Evolutionary conservation across 768 basidiomycete species (phyloP), one percentile per base, ranked within the genome.

Genomic region (Leccinum arenicola): DNA sequence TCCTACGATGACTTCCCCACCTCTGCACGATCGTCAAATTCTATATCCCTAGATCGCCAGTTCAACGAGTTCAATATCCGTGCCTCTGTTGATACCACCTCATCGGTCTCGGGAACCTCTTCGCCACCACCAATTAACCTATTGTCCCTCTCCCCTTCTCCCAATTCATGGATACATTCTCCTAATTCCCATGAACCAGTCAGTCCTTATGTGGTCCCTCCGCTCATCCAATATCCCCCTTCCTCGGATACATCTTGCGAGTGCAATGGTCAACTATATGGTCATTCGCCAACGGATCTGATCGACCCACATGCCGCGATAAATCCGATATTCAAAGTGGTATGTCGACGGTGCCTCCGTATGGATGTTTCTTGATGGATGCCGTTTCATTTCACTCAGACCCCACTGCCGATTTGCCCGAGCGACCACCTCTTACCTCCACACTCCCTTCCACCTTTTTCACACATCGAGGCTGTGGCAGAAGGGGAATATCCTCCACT

Each of bases 261-360:
- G 57, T 73, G 80, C 65, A 77, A 81, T 66, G 79, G 80, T 36
- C 79, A 80, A 59, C 65, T 77, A 43, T 76, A 77, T 62, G 82
- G 82, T 50, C 82, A 84, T 66, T 84, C 87, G 17, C 82, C 87
- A 53, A 85, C 83, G 64, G 82, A 87, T 36, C 80, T 80, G 50
- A 74, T 80, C 55, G 83, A 82, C 15, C 80, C 89, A 38, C 87
- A 86, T 69, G 83, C 86, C 50, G 82, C 80, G 35, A 89, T 92
- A 68, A 91, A 93, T 73, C 89, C 91, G 29, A 92, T 93, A 71
- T 93, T 93, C 80, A 88, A 90, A 83, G 91, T 93, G 78, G 91
- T 93, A 76, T 79, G 91, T 84, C 19, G 57, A 38, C 29, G 43
- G 2, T 57, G 3, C 29, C 29, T 38, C 9, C 6, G 51, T 35